phyloP scores from a whole-genome alignment of 768 basidiomycete species.

The Suillus variegatus region DNA sequence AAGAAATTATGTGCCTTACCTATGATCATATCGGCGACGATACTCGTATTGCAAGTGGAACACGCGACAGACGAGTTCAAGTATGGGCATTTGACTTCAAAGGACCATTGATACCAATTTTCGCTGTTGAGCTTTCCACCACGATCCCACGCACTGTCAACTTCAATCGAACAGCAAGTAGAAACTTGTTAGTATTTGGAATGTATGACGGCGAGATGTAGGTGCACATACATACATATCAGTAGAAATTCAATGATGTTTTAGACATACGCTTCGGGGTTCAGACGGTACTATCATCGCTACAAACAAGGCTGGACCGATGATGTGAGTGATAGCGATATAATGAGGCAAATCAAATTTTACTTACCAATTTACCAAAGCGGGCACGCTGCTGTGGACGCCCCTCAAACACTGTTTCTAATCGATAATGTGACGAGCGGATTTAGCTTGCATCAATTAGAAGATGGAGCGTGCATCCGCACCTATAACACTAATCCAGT shows the following conservation, averaged over 20 bases:
- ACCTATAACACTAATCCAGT: neutral
- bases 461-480: neutral
- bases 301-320: neutral
- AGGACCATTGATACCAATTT: neutral
- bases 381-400: neutral
- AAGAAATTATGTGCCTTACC: slow-evolving; percentile 13
- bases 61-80: neutral
- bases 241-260: too few relatives aligned
- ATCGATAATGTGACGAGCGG: neutral
- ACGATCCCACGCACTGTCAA: neutral
- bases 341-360: neutral
- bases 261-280: neutral
- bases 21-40: neutral
- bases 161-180: neutral
- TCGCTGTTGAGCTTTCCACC: neutral
- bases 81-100: neutral
- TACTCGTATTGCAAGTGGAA: neutral
- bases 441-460: neutral
- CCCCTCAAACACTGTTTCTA: neutral
- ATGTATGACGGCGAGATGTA: slow-evolving; percentile 11
- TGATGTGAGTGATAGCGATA: neutral
- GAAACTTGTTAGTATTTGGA: slow-evolving; percentile 2
- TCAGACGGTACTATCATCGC: neutral
- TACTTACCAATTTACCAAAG: neutral
- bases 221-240: neutral